Conservation (phyloP, 2,329 filamentous ascomycete species). For the Aspergillus uvarum region DNA sequence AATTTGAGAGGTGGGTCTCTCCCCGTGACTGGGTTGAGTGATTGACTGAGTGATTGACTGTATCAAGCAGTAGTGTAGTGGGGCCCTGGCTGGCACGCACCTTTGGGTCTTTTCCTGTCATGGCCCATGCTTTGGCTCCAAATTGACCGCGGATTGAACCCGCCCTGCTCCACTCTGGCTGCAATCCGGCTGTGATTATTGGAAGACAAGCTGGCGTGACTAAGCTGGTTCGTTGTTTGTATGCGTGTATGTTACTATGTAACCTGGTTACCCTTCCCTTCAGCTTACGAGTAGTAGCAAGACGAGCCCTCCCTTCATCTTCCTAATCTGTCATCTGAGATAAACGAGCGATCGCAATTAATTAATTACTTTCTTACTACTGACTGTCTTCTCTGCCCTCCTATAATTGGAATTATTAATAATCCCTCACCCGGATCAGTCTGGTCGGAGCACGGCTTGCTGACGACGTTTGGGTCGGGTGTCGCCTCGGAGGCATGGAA, state of each 20-base stretch:
- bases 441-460: neutral
- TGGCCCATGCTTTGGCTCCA: slow-evolving; percentile 20
- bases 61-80: too few relatives aligned
- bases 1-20: too few relatives aligned
- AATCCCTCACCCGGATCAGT: neutral
- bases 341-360: neutral
- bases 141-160: slow-evolving; percentile 8
- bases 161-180: slow-evolving; percentile 3
- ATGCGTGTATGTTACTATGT: neutral
- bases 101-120: slow-evolving; percentile 22
- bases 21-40: too few relatives aligned
- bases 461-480: neutral
- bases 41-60: too few relatives aligned
- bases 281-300: neutral
- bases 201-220: neutral
- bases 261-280: neutral
- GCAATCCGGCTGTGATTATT: slow-evolving; percentile 6
- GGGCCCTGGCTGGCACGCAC: neutral
- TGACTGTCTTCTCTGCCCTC: too few relatives aligned
- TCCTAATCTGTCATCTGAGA: neutral
- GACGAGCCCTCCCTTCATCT: too few relatives aligned
- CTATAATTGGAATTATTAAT: neutral
- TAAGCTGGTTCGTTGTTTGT: slow-evolving; percentile 4
- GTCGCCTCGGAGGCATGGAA: too few relatives aligned
- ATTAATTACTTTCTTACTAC: neutral